These are phyloP conservation scores for Saccharomyces paradoxus DNA, from an alignment of 805 yeast species.

Conservation along the genomic window DNA sequence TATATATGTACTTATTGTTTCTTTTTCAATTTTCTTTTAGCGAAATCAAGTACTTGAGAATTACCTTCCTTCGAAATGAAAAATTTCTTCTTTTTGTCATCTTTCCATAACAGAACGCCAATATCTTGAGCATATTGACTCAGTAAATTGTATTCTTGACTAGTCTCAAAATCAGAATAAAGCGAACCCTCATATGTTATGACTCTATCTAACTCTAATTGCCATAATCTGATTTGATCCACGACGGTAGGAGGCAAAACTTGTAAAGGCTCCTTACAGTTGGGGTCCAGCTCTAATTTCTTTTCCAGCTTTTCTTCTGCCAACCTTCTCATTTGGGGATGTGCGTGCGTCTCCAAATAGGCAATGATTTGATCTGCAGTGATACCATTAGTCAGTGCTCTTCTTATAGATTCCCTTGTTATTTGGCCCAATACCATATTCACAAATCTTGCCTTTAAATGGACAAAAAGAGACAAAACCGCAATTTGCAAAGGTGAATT, in stretches of 20 bases:
- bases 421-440: slow-evolving; percentile 91
- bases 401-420: slow-evolving; percentile 83
- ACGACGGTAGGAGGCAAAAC: slow-evolving; percentile 91
- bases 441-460: slow-evolving; percentile 72
- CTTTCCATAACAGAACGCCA: slow-evolving; percentile 88
- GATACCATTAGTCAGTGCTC: slow-evolving; percentile 79
- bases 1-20: background rate
- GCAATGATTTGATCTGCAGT: slow-evolving; percentile 91
- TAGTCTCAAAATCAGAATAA: slow-evolving; percentile 75
- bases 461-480: slow-evolving; percentile 79
- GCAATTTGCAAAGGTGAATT: slow-evolving; percentile 94
- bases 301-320: slow-evolving; percentile 65
- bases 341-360: slow-evolving; percentile 86
- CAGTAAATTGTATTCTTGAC: slow-evolving; percentile 65
- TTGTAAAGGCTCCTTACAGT: slow-evolving; percentile 45
- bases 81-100: slow-evolving; percentile 57
- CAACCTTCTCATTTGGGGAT: slow-evolving; percentile 73
- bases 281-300: slow-evolving; percentile 49
- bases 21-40: slow-evolving; percentile 43
- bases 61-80: slow-evolving; percentile 86
- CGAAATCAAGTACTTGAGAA: slow-evolving; percentile 83
- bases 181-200: slow-evolving; percentile 79
- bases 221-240: slow-evolving; percentile 95
- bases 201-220: slow-evolving; percentile 87
- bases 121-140: slow-evolving; percentile 78